These are phyloP conservation scores for Articulospora tetracladia DNA, from an alignment of 495 filamentous ascomycete species.

Conservation along the genomic window DNA sequence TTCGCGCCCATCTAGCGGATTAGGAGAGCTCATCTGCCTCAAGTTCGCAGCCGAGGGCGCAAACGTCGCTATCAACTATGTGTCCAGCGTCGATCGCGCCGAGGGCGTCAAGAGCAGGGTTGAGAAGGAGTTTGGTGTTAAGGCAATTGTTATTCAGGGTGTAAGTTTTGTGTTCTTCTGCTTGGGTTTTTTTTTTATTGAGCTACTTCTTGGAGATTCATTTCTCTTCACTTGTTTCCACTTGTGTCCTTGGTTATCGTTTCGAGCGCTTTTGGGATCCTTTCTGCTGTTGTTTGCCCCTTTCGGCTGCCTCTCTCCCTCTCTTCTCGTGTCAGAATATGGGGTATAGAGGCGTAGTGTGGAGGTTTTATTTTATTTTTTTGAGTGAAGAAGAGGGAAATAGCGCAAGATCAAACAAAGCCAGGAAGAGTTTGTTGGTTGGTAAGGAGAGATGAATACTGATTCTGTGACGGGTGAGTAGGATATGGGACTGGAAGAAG, in stretches of 20 bases:
- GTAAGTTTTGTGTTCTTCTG: constrained; percentile 35
- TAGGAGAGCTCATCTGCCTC: constrained; percentile 57
- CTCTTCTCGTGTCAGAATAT: too few species aligned
- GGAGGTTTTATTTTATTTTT: too few species aligned
- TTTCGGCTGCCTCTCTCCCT: too few species aligned
- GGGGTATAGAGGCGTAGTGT: too few species aligned
- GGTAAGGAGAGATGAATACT: too few species aligned
- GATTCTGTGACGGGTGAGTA: constrained; percentile 21
- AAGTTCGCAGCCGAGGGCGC: constrained; percentile 65
- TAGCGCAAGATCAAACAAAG: too few species aligned
- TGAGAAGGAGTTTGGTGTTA: constrained; percentile 47
- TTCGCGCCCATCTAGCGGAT: constrained; percentile 41
- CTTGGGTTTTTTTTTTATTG: not conserved
- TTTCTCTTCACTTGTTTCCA: too few species aligned
- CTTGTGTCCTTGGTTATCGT: too few species aligned
- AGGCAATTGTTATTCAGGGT: constrained; percentile 53
- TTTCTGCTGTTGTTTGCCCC: too few species aligned
- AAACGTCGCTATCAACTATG: constrained; percentile 71
- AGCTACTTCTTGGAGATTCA: not conserved
- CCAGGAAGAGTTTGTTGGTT: too few species aligned
- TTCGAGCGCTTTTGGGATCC: too few species aligned
- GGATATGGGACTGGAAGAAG: constrained; percentile 55
- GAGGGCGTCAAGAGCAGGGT: constrained; percentile 50
- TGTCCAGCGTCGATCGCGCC: constrained; percentile 48
- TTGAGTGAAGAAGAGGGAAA: too few species aligned